Conservation (phyloP, 768 basidiomycete species). For the Phylloporus sp. region DNA sequence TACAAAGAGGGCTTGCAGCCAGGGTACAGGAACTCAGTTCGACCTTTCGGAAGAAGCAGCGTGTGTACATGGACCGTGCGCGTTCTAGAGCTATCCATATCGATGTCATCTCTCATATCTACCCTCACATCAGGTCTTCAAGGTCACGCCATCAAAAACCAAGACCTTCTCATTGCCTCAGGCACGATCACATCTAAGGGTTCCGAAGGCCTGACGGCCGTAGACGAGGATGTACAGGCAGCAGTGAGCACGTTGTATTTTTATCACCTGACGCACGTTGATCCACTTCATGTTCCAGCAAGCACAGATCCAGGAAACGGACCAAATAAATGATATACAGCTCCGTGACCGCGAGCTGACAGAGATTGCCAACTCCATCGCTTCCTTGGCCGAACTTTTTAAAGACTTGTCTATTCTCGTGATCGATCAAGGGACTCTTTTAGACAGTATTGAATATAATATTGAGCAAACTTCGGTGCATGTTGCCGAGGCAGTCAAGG, state of each 20-base stretch:
- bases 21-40: constrained; percentile 92
- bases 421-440: constrained; percentile 95
- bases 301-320: constrained; percentile 34
- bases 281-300: constrained; percentile 21
- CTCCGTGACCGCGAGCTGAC: constrained; percentile 67
- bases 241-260: constrained; percentile 50
- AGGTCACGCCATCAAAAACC: constrained; percentile 97
- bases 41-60: constrained; percentile 93
- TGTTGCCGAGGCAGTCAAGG: constrained; percentile 77
- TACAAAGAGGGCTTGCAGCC: constrained; percentile 92
- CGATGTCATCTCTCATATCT: constrained; percentile 14
- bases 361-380: constrained; percentile 89
- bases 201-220: constrained; percentile 74
- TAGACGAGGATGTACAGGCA: constrained; percentile 88
- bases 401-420: constrained; percentile 90
- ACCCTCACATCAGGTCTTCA: constrained; percentile 62
- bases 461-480: constrained; percentile 86
- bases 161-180: constrained; percentile 87
- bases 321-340: constrained; percentile 38
- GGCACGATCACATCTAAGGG: constrained; percentile 80
- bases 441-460: constrained; percentile 97
- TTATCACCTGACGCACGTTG: constrained; percentile 11
- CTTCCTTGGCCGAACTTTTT: constrained; percentile 89
- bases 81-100: constrained; percentile 15
- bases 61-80: constrained; percentile 97